These are phyloP conservation scores for Mycena sp. DNA, from an alignment of 1,284 basidiomycete genomes.

Conservation along the genomic window DNA sequence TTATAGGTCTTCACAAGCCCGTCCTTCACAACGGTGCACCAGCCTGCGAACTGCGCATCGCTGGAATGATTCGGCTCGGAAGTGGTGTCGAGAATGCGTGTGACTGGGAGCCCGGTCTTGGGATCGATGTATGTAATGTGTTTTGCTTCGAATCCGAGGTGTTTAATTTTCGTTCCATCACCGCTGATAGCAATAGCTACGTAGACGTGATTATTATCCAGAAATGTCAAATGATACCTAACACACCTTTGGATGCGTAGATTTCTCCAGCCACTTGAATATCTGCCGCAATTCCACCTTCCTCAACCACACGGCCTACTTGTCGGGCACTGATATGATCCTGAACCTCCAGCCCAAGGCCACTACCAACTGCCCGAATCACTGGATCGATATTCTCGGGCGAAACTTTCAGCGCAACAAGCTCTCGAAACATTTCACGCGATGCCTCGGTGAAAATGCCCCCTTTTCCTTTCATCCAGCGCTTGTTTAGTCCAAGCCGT, in stretches of 20 bases:
- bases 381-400: not conserved
- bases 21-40: slow-evolving; percentile 18
- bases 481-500: not conserved
- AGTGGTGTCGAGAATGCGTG: slow-evolving; percentile 28
- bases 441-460: not conserved
- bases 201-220: too few relatives aligned
- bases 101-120: not conserved
- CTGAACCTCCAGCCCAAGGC: not conserved
- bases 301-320: not conserved
- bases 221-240: not conserved
- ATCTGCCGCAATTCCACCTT: slow-evolving; percentile 13
- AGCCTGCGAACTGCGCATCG: slow-evolving; percentile 33
- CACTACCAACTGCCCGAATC: not conserved
- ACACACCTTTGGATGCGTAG: not conserved
- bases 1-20: slow-evolving; percentile 19
- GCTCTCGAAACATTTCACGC: not conserved
- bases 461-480: slow-evolving; percentile 3
- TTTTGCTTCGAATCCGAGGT: slow-evolving; percentile 2
- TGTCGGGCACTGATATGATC: slow-evolving; percentile 4
- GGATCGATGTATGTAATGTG: not conserved
- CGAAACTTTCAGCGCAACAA: not conserved
- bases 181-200: not conserved
- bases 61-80: slow-evolving; percentile 33
- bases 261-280: slow-evolving; percentile 9
- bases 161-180: not conserved